Base-by-base conservation (phyloP, 2,329 filamentous ascomycete genomes). In the Pseudopyrenochaeta lycopersici region DNA sequence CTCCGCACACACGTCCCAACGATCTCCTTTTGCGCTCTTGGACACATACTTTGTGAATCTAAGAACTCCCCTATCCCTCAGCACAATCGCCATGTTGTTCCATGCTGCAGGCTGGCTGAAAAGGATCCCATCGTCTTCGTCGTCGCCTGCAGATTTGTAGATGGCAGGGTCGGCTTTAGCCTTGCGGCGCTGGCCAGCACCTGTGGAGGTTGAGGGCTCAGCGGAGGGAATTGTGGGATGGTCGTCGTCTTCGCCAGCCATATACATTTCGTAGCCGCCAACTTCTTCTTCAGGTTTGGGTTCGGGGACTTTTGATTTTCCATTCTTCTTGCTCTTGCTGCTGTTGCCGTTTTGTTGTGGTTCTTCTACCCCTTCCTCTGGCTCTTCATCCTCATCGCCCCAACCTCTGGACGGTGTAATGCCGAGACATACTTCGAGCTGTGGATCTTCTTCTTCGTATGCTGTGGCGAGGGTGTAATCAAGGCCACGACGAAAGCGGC, bases 41-140 rank as follows among this genome's bases (percentile, higher is more conserved):
- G 90, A 96, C 18, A 99, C 90, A 75, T 98, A 99, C 81, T 98
- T 99, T 69, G 98, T 92, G 73, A 99, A 99, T 74, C 91, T 89
- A 71, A 99, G 81, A 12, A 90, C 89, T 12, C 91, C 93, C 63
- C 86, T 87, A 73, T 99, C 95, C 52, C 95, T 85, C 63, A 98
- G 80, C 29, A 98, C 95, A 62, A 99, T 86, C 60, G 89, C 92
- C 80, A 99, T 83, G 60, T 90, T 91, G 76, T 98, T 98, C 95
- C 95, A 99, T 7, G 81, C 80, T 1, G 88, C 87, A 0, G 87
- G 82, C 66, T 87, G 88, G 41, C 84, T 87, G 72, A 91, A 90
- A 30, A 91, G 76, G 46, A 90, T 85, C 0, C 87, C 87, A 62
- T 90, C 88, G 52, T 97, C 93, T 48, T 96, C 94, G 35, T 86